A percentile compares a stretch with the other conserved stretches of the same genome.
Conservation (phyloP, 2,329 filamentous ascomycete genomes). For the Mariannaea elegans region DNA sequence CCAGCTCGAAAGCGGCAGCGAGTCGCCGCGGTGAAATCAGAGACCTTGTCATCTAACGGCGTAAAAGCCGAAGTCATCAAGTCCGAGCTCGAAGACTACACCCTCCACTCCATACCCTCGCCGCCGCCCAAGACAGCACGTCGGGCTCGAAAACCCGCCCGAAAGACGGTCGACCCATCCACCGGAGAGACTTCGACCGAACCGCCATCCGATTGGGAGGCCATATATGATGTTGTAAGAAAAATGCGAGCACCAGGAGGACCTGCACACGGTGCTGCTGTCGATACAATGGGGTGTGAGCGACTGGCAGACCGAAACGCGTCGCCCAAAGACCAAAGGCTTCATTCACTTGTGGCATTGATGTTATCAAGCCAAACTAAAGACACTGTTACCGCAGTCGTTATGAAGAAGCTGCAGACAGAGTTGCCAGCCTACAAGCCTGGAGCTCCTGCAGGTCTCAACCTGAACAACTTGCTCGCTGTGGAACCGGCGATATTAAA, state of each 20-base stretch:
- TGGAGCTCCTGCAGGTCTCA: conserved; percentile 65
- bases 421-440: conserved; percentile 67
- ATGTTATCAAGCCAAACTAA: conserved; percentile 96
- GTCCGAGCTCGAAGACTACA: conserved; percentile 48
- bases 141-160: conserved; percentile 57
- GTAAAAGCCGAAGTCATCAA: conserved; percentile 56
- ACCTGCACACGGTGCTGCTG: conserved; percentile 76
- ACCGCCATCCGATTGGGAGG: conserved; percentile 85
- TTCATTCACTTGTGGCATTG: conserved; percentile 86
- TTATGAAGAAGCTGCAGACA: conserved; percentile 81
- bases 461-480: conserved; percentile 78
- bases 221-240: conserved; percentile 79
- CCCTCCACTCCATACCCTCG: conserved; percentile 35
- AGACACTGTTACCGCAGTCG: conserved; percentile 86
- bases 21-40: conserved; percentile 27
- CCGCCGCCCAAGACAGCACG: conserved; percentile 38
- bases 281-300: conserved; percentile 98
- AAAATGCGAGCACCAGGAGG: conserved; percentile 73
- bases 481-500: conserved; percentile 74
- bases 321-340: conserved; percentile 68
- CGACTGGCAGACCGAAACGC: conserved; percentile 67
- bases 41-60: conserved; percentile 24
- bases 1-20: conserved; percentile 44
- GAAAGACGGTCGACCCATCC: conserved; percentile 51
- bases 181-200: conserved; percentile 52